These are phyloP conservation scores for Rhizopus delemar DNA, from an alignment of 371 early-diverging fungal genomes.

Conservation along the genomic window DNA sequence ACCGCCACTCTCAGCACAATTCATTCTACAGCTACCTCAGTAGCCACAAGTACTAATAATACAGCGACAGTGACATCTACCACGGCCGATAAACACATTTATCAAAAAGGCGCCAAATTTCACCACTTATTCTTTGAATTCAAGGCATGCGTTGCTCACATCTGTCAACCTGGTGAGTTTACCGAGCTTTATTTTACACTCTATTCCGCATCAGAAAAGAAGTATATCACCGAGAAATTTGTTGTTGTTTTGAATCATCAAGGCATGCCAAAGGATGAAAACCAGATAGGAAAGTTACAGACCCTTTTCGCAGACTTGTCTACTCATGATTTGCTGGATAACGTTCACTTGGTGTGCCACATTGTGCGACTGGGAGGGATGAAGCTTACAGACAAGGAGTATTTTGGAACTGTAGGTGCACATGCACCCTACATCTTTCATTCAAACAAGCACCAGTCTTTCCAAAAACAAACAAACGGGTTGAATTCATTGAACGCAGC, in stretches of 20 bases:
- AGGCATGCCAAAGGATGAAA: constrained; percentile 61
- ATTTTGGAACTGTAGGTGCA: constrained; percentile 15
- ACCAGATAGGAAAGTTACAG: constrained; percentile 52
- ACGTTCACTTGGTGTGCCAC: constrained; percentile 64
- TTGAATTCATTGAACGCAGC: not conserved
- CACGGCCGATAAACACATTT: not conserved
- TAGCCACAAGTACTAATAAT: not conserved
- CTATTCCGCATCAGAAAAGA: constrained; percentile 51
- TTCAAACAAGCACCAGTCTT: constrained; percentile 11
- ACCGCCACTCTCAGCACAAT: not conserved
- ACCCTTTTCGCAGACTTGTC: constrained; percentile 64
- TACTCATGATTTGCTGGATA: constrained; percentile 50
- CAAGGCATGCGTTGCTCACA: constrained; percentile 67
- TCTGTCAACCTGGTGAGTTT: constrained; percentile 64
- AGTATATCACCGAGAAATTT: constrained; percentile 68
- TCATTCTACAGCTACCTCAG: not conserved
- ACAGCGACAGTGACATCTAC: not conserved
- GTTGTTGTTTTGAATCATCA: constrained; percentile 55
- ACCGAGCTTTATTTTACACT: constrained; percentile 68
- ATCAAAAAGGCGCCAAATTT: constrained; percentile 45
- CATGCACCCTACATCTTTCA: constrained; percentile 17
- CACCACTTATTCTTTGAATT: constrained; percentile 63
- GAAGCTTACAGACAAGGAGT: constrained; percentile 56
- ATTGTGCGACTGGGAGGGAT: constrained; percentile 66
- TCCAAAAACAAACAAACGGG: constrained; percentile 6